Base-by-base conservation (phyloP, 768 basidiomycete genomes). In the Pleurotus ostreatus region DNA sequence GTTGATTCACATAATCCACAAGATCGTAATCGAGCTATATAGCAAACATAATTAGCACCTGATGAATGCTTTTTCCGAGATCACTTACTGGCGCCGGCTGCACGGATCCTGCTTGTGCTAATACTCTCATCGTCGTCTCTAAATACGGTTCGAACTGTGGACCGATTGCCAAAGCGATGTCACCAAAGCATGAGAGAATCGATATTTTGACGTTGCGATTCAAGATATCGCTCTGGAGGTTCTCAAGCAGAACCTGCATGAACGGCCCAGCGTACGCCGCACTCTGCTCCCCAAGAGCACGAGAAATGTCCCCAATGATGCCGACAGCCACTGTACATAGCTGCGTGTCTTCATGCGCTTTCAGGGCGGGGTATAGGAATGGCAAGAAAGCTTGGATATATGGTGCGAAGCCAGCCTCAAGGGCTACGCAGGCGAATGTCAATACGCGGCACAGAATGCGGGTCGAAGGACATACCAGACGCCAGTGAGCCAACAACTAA, bases 171-270 rank as follows among this genome's bases (percentile, higher is more conserved):
- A 98, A 78, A 7, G 95, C 96, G 61, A 99, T 89, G 66, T 99
- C 97, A 18, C 96, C 97, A 64, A 99, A 98, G 72, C 92, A 94
- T 11, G 91, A 87, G 58, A 98, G 72, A 64, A 98, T 92, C n/a
- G 90, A 86, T 40, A 98, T 95, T 79, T 99, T 99, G 68, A 98
- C 97, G 61, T 89, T 90, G 46, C 96, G 83, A 65, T 93, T 91
- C 56, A 99, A 78, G 20, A 94, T 85, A 0, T 94, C 87, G 62
- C 90, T 93, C 69, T 92, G 89, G 38, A 99, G 76, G 63, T 96
- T 93, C 69, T 94, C 91, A 18, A 98, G 77, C 30, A 99, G 77
- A 13, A 92, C 92, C 9, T 83, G 88, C 91, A 99, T 97, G 77
- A 99, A 95, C 2, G 85, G 78, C 57, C 83, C 78, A 39, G 93